Percentiles rank a stretch among this genome's conserved stretches.
These are phyloP conservation scores for Xylariales sp. DNA, from an alignment of 2,329 filamentous ascomycete species.

Conservation along the genomic window DNA sequence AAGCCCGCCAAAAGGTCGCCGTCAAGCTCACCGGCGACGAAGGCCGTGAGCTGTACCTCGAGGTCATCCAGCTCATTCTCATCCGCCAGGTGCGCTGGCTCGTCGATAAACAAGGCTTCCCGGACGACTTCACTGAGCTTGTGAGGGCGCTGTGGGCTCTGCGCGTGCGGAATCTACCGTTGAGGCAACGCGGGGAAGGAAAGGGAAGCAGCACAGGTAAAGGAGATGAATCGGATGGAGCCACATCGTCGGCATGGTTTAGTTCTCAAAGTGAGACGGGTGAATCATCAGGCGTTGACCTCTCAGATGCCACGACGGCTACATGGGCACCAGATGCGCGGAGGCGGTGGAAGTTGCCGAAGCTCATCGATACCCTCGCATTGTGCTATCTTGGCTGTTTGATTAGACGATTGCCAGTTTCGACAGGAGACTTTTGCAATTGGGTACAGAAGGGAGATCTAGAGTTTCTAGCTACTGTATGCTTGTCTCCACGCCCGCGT, in stretches of 20 bases:
- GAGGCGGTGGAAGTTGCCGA: conserved; percentile 69
- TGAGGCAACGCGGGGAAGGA: conserved; percentile 55
- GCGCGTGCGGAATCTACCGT: conserved; percentile 67
- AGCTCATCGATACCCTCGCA: conserved; percentile 77
- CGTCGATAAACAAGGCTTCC: conserved; percentile 72
- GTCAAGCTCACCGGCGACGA: conserved; percentile 72
- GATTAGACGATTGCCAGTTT: conserved; percentile 80
- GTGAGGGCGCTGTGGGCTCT: conserved; percentile 89
- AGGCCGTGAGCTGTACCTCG: conserved; percentile 82
- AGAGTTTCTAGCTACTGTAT: conserved; percentile 75
- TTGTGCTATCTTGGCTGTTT: conserved; percentile 84
- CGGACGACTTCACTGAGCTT: conserved; percentile 79
- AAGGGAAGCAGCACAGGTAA: neutral
- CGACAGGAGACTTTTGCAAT: conserved; percentile 75
- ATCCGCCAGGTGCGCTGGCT: conserved; percentile 84
- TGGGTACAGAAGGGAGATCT: conserved; percentile 78
- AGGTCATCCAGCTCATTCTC: conserved; percentile 85
- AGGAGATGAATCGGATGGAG: conserved; percentile 28
- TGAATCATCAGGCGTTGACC: conserved; percentile 44
- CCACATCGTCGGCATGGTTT: conserved; percentile 60
- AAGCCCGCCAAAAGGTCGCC: conserved; percentile 63
- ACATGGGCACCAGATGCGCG: conserved; percentile 60
- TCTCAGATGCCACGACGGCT: conserved; percentile 49
- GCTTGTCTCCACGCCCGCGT: conserved; percentile 37
- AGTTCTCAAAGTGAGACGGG: conserved; percentile 66